phyloP scores from a whole-genome alignment of 495 filamentous ascomycete genomes.

The Hypoxylon intermedium region DNA sequence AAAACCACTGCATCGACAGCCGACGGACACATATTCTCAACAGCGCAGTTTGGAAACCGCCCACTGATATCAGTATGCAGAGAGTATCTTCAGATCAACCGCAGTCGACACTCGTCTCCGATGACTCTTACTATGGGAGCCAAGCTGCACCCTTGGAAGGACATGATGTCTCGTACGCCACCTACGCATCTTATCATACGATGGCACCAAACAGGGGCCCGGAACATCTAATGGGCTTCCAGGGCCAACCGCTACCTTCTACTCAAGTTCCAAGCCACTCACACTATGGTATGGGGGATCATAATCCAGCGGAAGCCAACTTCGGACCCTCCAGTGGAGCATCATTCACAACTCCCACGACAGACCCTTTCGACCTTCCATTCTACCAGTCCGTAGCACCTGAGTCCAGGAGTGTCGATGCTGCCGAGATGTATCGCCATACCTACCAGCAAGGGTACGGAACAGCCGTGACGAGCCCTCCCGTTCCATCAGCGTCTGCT shows the following conservation, averaged over 20 bases:
- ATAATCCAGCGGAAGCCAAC: conserved; percentile 30
- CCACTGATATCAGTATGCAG: conserved; percentile 28
- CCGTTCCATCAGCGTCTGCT: conserved; percentile 22
- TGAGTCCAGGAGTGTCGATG: conserved; percentile 26
- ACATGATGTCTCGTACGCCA: conserved; percentile 29
- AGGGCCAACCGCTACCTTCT: conserved; percentile 29
- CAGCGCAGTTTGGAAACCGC: not conserved
- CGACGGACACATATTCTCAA: not conserved
- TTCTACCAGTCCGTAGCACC: conserved; percentile 32
- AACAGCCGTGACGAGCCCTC: conserved; percentile 28
- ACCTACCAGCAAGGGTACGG: conserved; percentile 35
- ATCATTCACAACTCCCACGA: conserved; percentile 28
- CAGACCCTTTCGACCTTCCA: conserved; percentile 35
- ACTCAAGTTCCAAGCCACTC: conserved; percentile 28
- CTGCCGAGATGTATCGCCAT: conserved; percentile 35
- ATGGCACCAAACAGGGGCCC: conserved; percentile 23
- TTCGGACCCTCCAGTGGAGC: conserved; percentile 31
- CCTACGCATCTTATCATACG: conserved; percentile 32
- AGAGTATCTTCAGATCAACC: conserved; percentile 37
- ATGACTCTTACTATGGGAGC: conserved; percentile 33
- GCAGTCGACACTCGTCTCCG: conserved; percentile 31
- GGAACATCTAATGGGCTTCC: conserved; percentile 33
- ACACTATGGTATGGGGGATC: conserved; percentile 30
- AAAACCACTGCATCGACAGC: not conserved
- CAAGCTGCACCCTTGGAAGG: conserved; percentile 23